These are phyloP conservation scores for Didymella lethalis DNA, from an alignment of 2,329 filamentous ascomycete species.

Conservation along the genomic window DNA sequence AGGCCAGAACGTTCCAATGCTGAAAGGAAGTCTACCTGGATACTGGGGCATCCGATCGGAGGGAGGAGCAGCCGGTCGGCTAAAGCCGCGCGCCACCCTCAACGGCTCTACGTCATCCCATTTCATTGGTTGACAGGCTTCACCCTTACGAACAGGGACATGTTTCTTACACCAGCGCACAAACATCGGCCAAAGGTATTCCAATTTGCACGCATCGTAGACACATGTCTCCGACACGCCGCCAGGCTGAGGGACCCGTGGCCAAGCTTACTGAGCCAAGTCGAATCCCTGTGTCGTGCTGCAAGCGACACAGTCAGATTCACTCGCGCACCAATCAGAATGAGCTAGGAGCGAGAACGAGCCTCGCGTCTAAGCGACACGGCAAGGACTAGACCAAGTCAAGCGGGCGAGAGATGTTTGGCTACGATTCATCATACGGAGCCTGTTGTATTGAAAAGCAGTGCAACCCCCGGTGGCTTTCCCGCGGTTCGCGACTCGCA, in stretches of 20 bases:
- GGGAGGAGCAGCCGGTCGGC: neutral
- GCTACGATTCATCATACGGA: slow-evolving; percentile 9
- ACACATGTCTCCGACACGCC: slow-evolving; percentile 5
- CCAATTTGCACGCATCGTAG: neutral
- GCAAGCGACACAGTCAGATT: slow-evolving; percentile 16
- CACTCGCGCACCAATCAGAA: slow-evolving; percentile 16
- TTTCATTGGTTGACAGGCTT: slow-evolving; percentile 1
- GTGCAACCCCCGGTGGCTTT: slow-evolving; percentile 3
- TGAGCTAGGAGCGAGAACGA: slow-evolving; percentile 21
- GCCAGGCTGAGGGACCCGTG: neutral
- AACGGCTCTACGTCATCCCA: neutral
- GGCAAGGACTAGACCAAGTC: slow-evolving; percentile 9
- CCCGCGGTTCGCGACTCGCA: neutral
- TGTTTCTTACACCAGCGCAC: slow-evolving; percentile 1
- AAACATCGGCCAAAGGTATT: slow-evolving; percentile 4
- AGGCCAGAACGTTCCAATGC: neutral
- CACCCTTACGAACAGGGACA: neutral
- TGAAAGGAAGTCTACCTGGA: neutral
- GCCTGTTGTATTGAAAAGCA: slow-evolving; percentile 14
- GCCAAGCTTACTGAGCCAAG: neutral
- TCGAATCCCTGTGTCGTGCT: slow-evolving; percentile 1
- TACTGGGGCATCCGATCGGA: neutral
- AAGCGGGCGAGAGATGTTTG: slow-evolving; percentile 10
- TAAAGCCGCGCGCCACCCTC: slow-evolving; percentile 1
- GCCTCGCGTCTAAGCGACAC: slow-evolving; percentile 12